phyloP scores from a whole-genome alignment of 2,329 filamentous ascomycete genomes.

The Furcasterigmium furcatum region DNA sequence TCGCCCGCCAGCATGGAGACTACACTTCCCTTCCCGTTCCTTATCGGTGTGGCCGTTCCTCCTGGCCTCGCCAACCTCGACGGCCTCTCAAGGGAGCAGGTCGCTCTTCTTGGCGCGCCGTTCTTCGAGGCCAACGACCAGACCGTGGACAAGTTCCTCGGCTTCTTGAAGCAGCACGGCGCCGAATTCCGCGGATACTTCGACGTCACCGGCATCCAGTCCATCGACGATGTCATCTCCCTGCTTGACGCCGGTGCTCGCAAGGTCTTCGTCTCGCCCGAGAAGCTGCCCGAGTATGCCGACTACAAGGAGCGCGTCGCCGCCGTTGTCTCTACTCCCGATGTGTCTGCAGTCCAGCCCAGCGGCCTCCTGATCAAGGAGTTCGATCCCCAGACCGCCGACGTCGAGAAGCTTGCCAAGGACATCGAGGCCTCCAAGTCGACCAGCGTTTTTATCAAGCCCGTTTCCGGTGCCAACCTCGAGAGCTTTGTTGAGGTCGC shows the following conservation, averaged over 20 bases:
- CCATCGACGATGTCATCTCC: slow-evolving; percentile 70
- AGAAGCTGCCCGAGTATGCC: slow-evolving; percentile 59
- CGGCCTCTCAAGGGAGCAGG: slow-evolving; percentile 53
- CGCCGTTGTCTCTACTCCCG: slow-evolving; percentile 43
- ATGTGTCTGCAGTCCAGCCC: slow-evolving; percentile 41
- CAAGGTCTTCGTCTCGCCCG: slow-evolving; percentile 76
- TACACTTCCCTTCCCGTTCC: slow-evolving; percentile 60
- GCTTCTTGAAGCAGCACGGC: slow-evolving; percentile 46
- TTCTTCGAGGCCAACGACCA: slow-evolving; percentile 53
- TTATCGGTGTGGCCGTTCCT: slow-evolving; percentile 53
- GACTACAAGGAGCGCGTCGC: slow-evolving; percentile 56
- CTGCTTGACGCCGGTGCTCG: slow-evolving; percentile 82
- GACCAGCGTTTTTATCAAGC: slow-evolving; percentile 46
- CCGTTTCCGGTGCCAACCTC: slow-evolving; percentile 41
- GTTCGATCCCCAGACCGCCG: slow-evolving; percentile 41
- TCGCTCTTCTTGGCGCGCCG: slow-evolving; percentile 55
- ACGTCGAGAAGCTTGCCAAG: slow-evolving; percentile 38
- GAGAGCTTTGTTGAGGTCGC: slow-evolving; percentile 43
- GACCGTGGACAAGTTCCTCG: slow-evolving; percentile 40
- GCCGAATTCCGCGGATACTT: slow-evolving; percentile 64
- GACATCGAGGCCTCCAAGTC: neutral
- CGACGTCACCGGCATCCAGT: slow-evolving; percentile 68
- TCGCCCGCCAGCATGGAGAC: slow-evolving; percentile 52
- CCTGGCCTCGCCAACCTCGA: slow-evolving; percentile 44
- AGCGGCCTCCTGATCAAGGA: slow-evolving; percentile 51